Evolutionary conservation across 2,329 filamentous ascomycete species (phyloP), one percentile per base, ranked within the genome.

Genomic region (Aspergillus brasiliensis): DNA sequence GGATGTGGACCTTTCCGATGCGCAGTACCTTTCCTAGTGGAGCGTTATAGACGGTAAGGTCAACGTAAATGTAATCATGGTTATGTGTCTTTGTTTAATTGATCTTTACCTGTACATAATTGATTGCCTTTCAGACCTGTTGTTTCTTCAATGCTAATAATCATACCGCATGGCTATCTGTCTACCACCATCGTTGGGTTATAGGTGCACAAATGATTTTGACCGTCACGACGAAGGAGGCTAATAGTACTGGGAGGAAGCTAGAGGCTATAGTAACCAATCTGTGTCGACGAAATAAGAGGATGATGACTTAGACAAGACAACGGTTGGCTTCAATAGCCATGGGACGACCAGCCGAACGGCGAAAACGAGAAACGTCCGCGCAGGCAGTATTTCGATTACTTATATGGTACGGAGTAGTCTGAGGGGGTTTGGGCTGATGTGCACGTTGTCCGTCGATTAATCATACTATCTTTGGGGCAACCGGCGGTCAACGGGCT

Each of bases 41-140:
- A 61, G 56, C 59, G 60, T 66, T 56, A 66, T 66, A 66, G 62
- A 65, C 55, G 63, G 37, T 49, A 51, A 44, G 56, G 49, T 54
- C 58, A 58, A 62, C 56, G 28, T 62, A 64, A 59, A 66, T 64
- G 58, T 66, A 66, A 66, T 64, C 60, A 62, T 62, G 57, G 55
- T 42, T 52, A 64, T 61, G 62, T 59, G 52, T 51, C 31, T 44
- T 55, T 48, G 51, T 23, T 48, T 58, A 27, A 51, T 53, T 44
- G 51, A 53, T 49, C 15, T 31, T 60, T 55, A 46, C 38, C 52
- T 55, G 52, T 55, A 55, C 42, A 55, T 55, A 55, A 44, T 55
- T 55, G 52, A 55, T 44, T 46, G n/a, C 51, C n/a, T 40, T 40
- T 53, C 51, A 21, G 51, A 53, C 21, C 38, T 53, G 27, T 23